These are phyloP conservation scores for Arthrobotrys megalospora DNA, from an alignment of 2,329 filamentous ascomycete genomes.

Conservation along the genomic window DNA sequence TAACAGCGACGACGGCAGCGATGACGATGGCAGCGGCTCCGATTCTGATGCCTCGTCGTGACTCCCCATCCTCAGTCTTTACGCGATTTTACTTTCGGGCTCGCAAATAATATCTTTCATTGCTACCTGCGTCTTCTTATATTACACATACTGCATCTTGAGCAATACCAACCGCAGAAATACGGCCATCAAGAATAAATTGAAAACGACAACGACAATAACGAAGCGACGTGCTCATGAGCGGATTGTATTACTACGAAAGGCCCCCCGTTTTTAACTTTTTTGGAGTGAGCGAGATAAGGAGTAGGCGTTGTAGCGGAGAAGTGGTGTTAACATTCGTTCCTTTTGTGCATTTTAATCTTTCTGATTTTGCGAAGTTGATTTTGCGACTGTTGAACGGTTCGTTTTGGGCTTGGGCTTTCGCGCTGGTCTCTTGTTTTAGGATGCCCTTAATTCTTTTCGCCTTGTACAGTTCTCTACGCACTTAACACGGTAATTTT, in stretches of 20 bases:
- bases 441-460: slow-evolving; percentile 35
- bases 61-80: slow-evolving; percentile 40
- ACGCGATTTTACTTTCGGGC: slow-evolving; percentile 49
- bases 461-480: slow-evolving; percentile 30
- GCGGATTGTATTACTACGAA: slow-evolving; percentile 60
- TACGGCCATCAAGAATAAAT: slow-evolving; percentile 40
- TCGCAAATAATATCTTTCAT: slow-evolving; percentile 48
- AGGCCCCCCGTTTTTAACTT: slow-evolving; percentile 44
- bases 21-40: slow-evolving; percentile 41
- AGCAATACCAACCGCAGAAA: slow-evolving; percentile 24
- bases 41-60: slow-evolving; percentile 50
- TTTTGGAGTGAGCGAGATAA: slow-evolving; percentile 47
- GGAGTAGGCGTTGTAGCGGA: slow-evolving; percentile 55
- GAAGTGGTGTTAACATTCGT: slow-evolving; percentile 44
- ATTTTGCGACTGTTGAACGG: slow-evolving; percentile 14
- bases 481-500: slow-evolving; percentile 14
- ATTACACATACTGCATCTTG: slow-evolving; percentile 35
- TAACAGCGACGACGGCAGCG: slow-evolving; percentile 37
- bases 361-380: slow-evolving; percentile 16
- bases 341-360: slow-evolving; percentile 44
- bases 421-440: slow-evolving; percentile 25
- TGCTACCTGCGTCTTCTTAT: slow-evolving; percentile 49
- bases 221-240: slow-evolving; percentile 56
- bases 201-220: slow-evolving; percentile 46
- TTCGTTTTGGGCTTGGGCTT: slow-evolving; percentile 31